Evolutionary conservation across 805 yeast species (phyloP), one percentile per base, ranked within the genome.

Genomic region (Kodamaea hsintzibuensis): DNA sequence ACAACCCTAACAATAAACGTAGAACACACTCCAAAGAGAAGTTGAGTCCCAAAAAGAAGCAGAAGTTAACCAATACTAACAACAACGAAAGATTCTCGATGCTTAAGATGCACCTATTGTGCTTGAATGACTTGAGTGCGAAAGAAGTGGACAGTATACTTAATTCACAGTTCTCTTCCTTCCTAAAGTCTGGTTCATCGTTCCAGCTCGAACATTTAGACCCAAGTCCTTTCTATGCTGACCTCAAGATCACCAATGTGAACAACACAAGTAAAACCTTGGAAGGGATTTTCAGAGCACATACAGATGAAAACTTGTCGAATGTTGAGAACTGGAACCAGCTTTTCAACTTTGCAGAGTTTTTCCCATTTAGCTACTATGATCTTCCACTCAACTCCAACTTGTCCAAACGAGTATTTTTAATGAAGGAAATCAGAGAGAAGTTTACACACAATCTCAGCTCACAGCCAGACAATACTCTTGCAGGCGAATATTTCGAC

Each of bases 121-220:
- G 38, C 19, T 25, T 48, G 45, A 37, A 39, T 27, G 30, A 48
- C 27, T 48, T 48, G 46, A 39, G n/a, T 13, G 17, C 38, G n/a
- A 17, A n/a, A 7, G 60, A 65, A 35, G 60, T 60, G 39, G 57
- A 60, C 16, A 51, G 49, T 2, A 61, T 68, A 10, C 51, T 68
- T 49, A 57, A 63, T 47, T 57, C 62, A 1, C 59, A 61, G 14
- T 60, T 52, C 19, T 58, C 60, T 42, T 64, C 71, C 1, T 62
- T 52, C 44, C 58, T 71, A 42, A 57, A 59, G 22, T 52, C 59
- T 2, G 74, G 74, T 1, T 57, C 70, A 13, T 49, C 63, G 14
- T 67, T 62, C 53, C 37, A 44, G 12, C 44, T 51, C 3, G 38
- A 33, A 13, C 50, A 48, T 14, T 19, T 47, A 25, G 44, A 51